Conservation (phyloP, 148 eudicot species). For the Gaultheria prostrata region DNA sequence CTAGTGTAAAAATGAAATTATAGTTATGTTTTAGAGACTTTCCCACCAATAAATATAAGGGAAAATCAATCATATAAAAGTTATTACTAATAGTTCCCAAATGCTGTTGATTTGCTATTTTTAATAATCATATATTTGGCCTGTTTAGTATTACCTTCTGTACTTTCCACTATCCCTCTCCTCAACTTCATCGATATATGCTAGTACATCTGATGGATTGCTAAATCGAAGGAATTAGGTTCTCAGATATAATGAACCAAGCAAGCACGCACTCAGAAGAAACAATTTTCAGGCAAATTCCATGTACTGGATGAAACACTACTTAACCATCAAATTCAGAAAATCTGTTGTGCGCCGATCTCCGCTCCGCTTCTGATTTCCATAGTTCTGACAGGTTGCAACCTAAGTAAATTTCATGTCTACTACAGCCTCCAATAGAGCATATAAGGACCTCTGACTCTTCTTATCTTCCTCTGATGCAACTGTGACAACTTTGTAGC, state of each 20-base stretch:
- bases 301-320: slow-evolving; percentile 19
- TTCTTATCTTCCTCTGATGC: slow-evolving; percentile 52
- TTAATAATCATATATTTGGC: no score
- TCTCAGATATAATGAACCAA: slow-evolving; percentile 13
- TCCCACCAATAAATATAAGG: no score
- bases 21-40: no score
- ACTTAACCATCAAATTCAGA: slow-evolving; percentile 65
- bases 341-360: slow-evolving; percentile 86
- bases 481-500: slow-evolving; percentile 57
- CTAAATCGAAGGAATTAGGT: not conserved
- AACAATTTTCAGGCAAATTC: not conserved
- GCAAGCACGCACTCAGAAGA: not conserved
- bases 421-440: slow-evolving; percentile 69
- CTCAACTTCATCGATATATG: no score
- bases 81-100: no score
- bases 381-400: slow-evolving; percentile 81
- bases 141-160: no score
- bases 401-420: slow-evolving; percentile 80
- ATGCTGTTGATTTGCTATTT: no score
- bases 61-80: no score
- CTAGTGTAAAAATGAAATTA: no score
- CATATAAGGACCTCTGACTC: slow-evolving; percentile 59
- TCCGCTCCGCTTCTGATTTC: slow-evolving; percentile 72
- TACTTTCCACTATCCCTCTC: no score
- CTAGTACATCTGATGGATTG: no score